Base-by-base conservation (phyloP, 2,329 filamentous ascomycete species). In the Fusarium camptoceras region DNA sequence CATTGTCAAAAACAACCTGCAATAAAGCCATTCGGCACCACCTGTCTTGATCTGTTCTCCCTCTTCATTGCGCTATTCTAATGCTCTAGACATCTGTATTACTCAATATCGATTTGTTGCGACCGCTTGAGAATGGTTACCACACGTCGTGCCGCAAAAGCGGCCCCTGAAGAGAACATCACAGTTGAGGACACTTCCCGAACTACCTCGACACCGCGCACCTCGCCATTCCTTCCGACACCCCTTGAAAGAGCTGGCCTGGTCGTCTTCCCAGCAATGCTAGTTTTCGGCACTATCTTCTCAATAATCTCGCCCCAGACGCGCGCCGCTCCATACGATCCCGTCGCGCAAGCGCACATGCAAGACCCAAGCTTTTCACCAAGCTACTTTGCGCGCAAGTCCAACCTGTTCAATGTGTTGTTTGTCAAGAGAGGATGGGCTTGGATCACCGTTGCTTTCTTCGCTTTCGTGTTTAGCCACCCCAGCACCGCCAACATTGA, bases 341-440 rank as follows among this genome's bases (percentile, higher is more conserved):
- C 84, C 4, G 76, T 81, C 42, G 80, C 86, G 25, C 92, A 94
- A 76, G 87, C 91, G 15, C 91, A 93, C 80, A 80, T 84, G 6
- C 85, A 84, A 80, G 81, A 83, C 78, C 76, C 78, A n/a, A 77
- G 79, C 42, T 79, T 84, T 7, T 88, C 91, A 53, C 92, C 92
- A 4, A 91, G 87, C 78, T 99, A 98, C 84, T 99, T 99, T 79
- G 95, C 96, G 48, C 91, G 91, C 74, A 99, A 99, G 82, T 87
- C 89, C 79, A 99, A 99, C 82, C 75, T 98, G 55, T 92, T 98
- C 87, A 99, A 99, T 78, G 81, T 92, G 48, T 87, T 94, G 75
- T 99, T 98, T 77, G 96, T 99, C 76, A 99, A 99, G 85, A 86
- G 92, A 56, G 95, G 95, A 66, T 99, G 96, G 96, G 87, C 91